Evolutionary conservation across 495 filamentous ascomycete species (phyloP).

Genomic region (Aspergillus taichungensis): DNA sequence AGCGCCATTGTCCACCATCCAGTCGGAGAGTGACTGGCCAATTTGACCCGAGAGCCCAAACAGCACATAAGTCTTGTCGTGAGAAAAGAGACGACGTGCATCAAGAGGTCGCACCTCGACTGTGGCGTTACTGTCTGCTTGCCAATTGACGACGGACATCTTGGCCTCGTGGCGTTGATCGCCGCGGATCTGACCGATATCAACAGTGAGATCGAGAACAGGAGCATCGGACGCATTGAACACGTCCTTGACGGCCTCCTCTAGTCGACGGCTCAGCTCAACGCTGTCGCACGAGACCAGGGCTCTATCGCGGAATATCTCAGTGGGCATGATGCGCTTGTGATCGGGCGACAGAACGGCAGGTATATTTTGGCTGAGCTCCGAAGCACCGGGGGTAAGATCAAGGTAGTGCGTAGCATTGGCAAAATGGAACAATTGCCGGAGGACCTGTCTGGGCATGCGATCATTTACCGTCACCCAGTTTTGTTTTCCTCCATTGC

Average conservation of each 20-base stretch:
- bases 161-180: too few species aligned
- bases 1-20: conserved; percentile 44
- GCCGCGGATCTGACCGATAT: too few species aligned
- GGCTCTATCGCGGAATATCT: too few species aligned
- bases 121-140: neutral
- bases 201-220: too few species aligned
- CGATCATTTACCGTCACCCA: neutral
- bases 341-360: neutral
- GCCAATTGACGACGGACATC: too few species aligned
- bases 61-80: conserved; percentile 40
- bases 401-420: too few species aligned
- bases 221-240: too few species aligned
- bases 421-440: too few species aligned
- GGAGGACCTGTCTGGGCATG: neutral
- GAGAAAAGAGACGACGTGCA: neutral
- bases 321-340: neutral
- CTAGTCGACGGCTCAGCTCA: too few species aligned
- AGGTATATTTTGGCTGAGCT: neutral
- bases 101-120: neutral
- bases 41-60: conserved; percentile 46
- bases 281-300: too few species aligned
- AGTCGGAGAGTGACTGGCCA: conserved; percentile 46
- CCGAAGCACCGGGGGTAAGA: too few species aligned
- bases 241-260: too few species aligned
- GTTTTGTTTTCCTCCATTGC: neutral